Evolutionary conservation across 495 filamentous ascomycete species (phyloP), one percentile per base, ranked within the genome.

Genomic region (Hypoxylon fragiforme): DNA sequence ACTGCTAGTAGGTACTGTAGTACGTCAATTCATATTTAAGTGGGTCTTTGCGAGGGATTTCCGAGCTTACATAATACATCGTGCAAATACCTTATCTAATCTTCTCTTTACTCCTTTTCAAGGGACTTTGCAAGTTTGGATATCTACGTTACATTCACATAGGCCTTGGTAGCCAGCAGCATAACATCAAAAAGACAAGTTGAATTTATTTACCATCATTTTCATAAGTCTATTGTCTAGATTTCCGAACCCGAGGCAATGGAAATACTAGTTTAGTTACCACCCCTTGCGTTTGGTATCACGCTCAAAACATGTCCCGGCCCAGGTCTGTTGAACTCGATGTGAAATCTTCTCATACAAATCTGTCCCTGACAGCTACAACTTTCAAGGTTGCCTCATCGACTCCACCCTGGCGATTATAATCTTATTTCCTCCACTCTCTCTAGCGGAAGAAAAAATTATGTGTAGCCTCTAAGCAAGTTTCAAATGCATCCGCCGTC

Each of bases 301-400:
- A 48, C 31, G 24, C 47, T 52, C 14, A 28, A 44, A 57, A 50
- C 46, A 55, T 47, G 16, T 14, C 31, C 57, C 34, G 20, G 18
- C 51, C 30, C 37, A 19, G 24, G 39, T 41, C 49, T 48, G 21
- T 13, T 45, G 26, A 38, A 45, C 46, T 42, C 7, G 16, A 55
- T 51, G 41, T 45, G 45, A 47, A 61, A 55, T 53, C 52, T 39
- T 43, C 42, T 51, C 58, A 47, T 48, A 53, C 45, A 49, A 35
- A 47, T 44, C 58, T 48, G 47, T 35, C n/a, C 40, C 48, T 12
- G 34, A 44, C 34, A 51, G 26, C 51, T 42, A 35, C 54, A n/a
- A n/a, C n/a, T 22, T 51, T 37, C 44, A 44, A 47, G 22, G 19
- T 49, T n/a, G 35, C 12, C 22, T 20, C 39, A 36, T 39, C 51